Percentiles rank a stretch among this genome's conserved stretches.
These are phyloP conservation scores for Pleodorina starrii DNA, from an alignment of 139 green algal genomes.

Conservation along the genomic window DNA sequence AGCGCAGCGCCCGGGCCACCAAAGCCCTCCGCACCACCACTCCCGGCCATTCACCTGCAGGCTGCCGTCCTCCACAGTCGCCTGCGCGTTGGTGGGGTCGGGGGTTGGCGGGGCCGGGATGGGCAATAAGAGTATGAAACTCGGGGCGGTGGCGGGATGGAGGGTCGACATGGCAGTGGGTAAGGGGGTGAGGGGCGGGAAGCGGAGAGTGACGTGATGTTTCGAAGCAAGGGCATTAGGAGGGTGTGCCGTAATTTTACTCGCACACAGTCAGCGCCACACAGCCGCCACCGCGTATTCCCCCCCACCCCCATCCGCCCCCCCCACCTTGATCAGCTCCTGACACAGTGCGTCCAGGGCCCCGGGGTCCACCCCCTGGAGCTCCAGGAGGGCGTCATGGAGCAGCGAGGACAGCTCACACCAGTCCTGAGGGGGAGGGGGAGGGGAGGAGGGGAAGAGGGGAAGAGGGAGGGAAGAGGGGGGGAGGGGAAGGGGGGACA, in stretches of 20 bases:
- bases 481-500: too few species aligned
- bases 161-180: neutral
- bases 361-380: neutral
- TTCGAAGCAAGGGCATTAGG: neutral
- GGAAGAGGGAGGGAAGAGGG: neutral
- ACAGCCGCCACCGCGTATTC: neutral
- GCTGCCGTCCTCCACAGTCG: neutral
- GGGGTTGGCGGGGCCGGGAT: too few species aligned
- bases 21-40: too few species aligned
- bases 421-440: conserved; percentile 14
- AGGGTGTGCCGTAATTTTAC: too few species aligned
- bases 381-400: neutral
- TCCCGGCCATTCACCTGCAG: neutral
- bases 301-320: neutral
- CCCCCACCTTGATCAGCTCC: conserved; percentile 5
- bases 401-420: conserved; percentile 29
- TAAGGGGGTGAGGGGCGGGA: too few species aligned
- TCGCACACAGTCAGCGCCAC: neutral
- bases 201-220: neutral
- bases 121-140: neutral
- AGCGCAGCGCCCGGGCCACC: too few species aligned
- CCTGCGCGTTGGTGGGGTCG: neutral
- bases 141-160: neutral
- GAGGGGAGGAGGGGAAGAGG: neutral
- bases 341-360: neutral